phyloP scores from a whole-genome alignment of 345 rosid genomes.

The Turnera subulata region DNA sequence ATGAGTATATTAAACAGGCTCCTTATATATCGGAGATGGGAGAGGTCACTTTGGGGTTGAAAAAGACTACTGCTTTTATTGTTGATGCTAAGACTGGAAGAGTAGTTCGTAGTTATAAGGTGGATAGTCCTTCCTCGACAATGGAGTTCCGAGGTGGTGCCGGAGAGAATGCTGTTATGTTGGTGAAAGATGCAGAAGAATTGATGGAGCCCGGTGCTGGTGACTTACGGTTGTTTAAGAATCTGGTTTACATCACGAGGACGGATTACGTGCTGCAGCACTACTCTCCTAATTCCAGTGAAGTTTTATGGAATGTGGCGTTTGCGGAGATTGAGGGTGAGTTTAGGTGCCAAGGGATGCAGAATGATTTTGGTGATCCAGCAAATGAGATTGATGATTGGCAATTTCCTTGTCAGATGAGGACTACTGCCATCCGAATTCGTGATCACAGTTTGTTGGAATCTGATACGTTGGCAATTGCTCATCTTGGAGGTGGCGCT shows the following conservation, averaged over 20 bases:
- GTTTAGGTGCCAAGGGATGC: conserved; percentile 16
- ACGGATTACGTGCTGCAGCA: conserved; percentile 23
- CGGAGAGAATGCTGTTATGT: conserved; percentile 8
- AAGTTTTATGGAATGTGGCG: conserved; percentile 26
- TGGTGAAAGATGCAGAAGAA: conserved; percentile 5
- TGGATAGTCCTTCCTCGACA: conserved; percentile 5
- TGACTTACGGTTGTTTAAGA: conserved; percentile 14
- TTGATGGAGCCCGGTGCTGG: conserved; percentile 8
- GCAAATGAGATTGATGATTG: conserved; percentile 1
- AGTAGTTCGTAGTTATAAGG: conserved; percentile 10
- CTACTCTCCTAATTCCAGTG: conserved; percentile 19
- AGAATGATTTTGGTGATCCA: conserved; percentile 6
- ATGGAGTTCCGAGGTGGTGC: not conserved
- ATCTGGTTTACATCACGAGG: conserved; percentile 23
- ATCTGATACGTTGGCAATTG: conserved; percentile 9
- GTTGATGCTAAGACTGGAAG: conserved; percentile 25
- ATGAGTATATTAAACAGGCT: conserved; percentile 21
- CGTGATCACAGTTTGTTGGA: conserved; percentile 10
- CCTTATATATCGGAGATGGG: conserved; percentile 23
- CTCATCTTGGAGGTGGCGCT: conserved; percentile 3
- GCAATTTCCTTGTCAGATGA: conserved; percentile 22
- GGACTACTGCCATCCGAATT: conserved; percentile 11
- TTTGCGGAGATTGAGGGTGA: conserved; percentile 27
- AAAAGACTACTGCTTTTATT: conserved; percentile 23
- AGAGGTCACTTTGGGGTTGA: conserved; percentile 19